These are phyloP conservation scores for Agaricus blazei DNA, from an alignment of 768 basidiomycete genomes.

Conservation along the genomic window DNA sequence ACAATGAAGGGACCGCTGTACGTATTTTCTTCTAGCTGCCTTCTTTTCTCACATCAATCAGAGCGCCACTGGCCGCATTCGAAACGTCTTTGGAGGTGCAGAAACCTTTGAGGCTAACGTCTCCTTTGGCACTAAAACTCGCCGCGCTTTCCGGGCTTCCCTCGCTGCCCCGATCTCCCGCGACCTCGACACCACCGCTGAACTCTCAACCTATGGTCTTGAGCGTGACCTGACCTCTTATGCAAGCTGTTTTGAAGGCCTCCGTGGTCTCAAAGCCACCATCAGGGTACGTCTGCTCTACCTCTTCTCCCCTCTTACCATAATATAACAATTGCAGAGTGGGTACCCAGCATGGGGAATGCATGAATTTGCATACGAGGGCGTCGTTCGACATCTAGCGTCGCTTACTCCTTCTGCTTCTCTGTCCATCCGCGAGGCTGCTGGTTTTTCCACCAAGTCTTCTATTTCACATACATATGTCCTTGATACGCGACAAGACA, in stretches of 20 bases:
- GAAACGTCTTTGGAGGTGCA: slow-evolving; percentile 89
- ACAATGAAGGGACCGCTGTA: slow-evolving; percentile 91
- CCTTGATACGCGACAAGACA: slow-evolving; percentile 73
- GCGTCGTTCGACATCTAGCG: slow-evolving; percentile 70
- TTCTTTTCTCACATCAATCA: background rate
- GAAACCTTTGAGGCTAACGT: slow-evolving; percentile 83
- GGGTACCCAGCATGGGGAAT: slow-evolving; percentile 33
- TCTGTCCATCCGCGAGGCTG: slow-evolving; percentile 81
- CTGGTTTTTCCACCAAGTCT: slow-evolving; percentile 79
- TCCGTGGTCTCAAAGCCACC: slow-evolving; percentile 60
- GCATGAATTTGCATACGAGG: slow-evolving; percentile 86
- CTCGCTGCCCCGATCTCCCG: slow-evolving; percentile 57
- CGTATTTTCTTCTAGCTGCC: slow-evolving; percentile 25
- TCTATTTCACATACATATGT: slow-evolving; percentile 74
- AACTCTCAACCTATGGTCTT: slow-evolving; percentile 64
- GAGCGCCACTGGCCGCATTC: slow-evolving; percentile 77
- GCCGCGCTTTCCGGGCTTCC: slow-evolving; percentile 72
- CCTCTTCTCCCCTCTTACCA: background rate
- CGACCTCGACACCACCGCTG: slow-evolving; percentile 62
- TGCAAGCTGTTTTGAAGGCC: slow-evolving; percentile 64
- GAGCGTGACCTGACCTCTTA: slow-evolving; percentile 79
- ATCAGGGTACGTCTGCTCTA: slow-evolving; percentile 68
- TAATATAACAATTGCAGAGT: slow-evolving; percentile 22
- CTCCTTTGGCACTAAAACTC: slow-evolving; percentile 83
- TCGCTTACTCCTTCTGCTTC: slow-evolving; percentile 72